Percentiles rank a stretch among this genome's conserved stretches.
Evolutionary conservation across 106 monocot species (phyloP).

Genomic region (Platanthera zijinensis): DNA sequence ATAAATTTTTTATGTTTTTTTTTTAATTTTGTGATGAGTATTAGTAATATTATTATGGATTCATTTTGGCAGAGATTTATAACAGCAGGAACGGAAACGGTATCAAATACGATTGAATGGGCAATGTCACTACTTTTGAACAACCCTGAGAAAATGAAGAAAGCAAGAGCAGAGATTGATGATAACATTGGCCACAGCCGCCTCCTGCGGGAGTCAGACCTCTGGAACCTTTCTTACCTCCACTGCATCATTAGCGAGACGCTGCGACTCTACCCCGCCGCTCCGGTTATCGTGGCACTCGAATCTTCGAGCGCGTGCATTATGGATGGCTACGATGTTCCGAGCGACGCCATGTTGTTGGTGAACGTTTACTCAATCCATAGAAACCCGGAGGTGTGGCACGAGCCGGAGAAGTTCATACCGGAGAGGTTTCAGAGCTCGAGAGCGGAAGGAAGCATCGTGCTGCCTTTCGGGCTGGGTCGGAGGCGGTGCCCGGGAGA

Average conservation of each 20-base stretch:
- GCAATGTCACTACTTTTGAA: constrained; percentile 31
- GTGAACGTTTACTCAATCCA: constrained; percentile 24
- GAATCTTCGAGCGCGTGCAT: constrained; percentile 14
- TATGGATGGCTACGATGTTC: constrained; percentile 13
- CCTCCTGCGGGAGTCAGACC: constrained; percentile 16
- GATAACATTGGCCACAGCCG: not conserved
- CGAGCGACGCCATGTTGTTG: constrained; percentile 16
- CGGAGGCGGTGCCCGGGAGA: constrained; percentile 27
- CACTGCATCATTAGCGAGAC: constrained; percentile 21
- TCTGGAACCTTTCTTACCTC: constrained; percentile 28
- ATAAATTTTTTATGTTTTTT: too few relatives aligned
- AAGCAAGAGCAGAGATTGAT: constrained; percentile 18
- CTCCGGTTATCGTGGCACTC: constrained; percentile 20
- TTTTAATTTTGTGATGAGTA: too few relatives aligned
- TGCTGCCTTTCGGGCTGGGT: not conserved
- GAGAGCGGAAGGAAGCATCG: not conserved
- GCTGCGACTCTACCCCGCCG: constrained; percentile 19
- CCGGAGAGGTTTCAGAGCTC: constrained; percentile 24
- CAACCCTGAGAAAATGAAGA: constrained; percentile 20
- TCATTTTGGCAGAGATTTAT: constrained; percentile 9
- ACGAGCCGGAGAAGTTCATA: constrained; percentile 13
- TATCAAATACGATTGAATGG: constrained; percentile 25
- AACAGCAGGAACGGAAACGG: constrained; percentile 19
- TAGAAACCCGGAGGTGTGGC: constrained; percentile 13
- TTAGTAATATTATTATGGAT: too few relatives aligned